Percentiles rank a stretch among this genome's conserved stretches.
phyloP scores from a whole-genome alignment of 2,329 filamentous ascomycete species.

The Ceratocystis albifundus region DNA sequence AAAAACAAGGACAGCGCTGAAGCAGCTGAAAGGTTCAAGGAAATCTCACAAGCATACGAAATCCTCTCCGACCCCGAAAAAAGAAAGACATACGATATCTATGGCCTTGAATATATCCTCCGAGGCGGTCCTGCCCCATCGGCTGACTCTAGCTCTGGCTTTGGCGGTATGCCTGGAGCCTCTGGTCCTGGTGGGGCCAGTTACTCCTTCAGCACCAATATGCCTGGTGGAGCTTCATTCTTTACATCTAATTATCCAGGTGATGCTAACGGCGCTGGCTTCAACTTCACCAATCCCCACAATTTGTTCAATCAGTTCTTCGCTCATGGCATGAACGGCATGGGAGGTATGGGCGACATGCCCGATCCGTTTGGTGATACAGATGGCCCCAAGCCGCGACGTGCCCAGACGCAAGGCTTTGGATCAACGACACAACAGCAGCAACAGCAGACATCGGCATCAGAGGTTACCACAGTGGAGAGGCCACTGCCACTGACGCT shows the following conservation, averaged over 20 bases:
- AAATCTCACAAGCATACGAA: conserved; percentile 94
- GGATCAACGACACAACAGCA: not conserved
- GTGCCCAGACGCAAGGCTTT: conserved; percentile 14
- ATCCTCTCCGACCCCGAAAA: conserved; percentile 96
- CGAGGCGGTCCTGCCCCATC: conserved; percentile 63
- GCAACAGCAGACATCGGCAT: conserved; percentile 41
- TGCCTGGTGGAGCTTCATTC: not conserved
- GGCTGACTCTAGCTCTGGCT: conserved; percentile 41
- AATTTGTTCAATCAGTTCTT: conserved; percentile 80
- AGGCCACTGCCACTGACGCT: conserved; percentile 67
- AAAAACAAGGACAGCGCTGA: conserved; percentile 90
- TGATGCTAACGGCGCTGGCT: conserved; percentile 43
- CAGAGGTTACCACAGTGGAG: conserved; percentile 85
- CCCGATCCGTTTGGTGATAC: conserved; percentile 26
- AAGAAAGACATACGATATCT: conserved; percentile 88
- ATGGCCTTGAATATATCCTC: conserved; percentile 83
- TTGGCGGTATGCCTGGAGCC: conserved; percentile 41
- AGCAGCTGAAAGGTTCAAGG: conserved; percentile 91
- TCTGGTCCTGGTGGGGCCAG: conserved; percentile 34
- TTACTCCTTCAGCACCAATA: conserved; percentile 47
- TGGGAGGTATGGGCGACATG: conserved; percentile 34
- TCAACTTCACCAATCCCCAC: conserved; percentile 72
- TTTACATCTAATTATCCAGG: not conserved
- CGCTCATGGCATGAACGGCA: conserved; percentile 33
- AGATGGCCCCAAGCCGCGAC: not conserved